These are phyloP conservation scores for Rubroshorea leprosula DNA, from an alignment of 345 rosid genomes.

Conservation along the genomic window DNA sequence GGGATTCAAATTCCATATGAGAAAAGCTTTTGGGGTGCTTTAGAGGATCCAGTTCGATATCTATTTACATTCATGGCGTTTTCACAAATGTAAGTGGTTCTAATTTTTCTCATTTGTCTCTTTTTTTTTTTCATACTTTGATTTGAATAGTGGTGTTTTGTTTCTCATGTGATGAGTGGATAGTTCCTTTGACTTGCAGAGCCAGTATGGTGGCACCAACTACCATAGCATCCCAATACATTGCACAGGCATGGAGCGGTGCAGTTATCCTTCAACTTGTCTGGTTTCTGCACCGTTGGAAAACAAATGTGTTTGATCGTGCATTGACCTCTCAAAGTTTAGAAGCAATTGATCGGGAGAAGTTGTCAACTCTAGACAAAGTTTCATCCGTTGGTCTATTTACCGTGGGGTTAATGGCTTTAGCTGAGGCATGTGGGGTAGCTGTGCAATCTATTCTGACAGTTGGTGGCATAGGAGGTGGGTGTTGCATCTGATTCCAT, in stretches of 20 bases:
- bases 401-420: constrained; percentile 69
- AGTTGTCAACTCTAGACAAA: constrained; percentile 64
- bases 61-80: constrained; percentile 72
- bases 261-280: constrained; percentile 69
- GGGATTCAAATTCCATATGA: constrained; percentile 57
- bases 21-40: constrained; percentile 81
- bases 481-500: constrained; percentile 13
- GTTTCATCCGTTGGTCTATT: constrained; percentile 79
- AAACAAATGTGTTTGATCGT: constrained; percentile 60
- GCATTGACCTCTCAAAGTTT: constrained; percentile 39
- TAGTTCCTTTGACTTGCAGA: constrained; percentile 36
- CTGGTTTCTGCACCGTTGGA: constrained; percentile 91
- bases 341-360: constrained; percentile 51
- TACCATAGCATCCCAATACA: constrained; percentile 62
- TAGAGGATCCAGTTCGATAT: constrained; percentile 88
- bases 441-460: constrained; percentile 92
- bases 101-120: not conserved
- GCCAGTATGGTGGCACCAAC: constrained; percentile 84
- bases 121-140: not conserved
- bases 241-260: constrained; percentile 64
- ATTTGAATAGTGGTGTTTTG: not conserved
- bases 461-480: constrained; percentile 98
- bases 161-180: not conserved
- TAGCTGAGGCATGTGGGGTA: constrained; percentile 93
- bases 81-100: constrained; percentile 59